Conservation (phyloP, 176 grass and related monocot species). For the Tillandsia leiboldiana region DNA sequence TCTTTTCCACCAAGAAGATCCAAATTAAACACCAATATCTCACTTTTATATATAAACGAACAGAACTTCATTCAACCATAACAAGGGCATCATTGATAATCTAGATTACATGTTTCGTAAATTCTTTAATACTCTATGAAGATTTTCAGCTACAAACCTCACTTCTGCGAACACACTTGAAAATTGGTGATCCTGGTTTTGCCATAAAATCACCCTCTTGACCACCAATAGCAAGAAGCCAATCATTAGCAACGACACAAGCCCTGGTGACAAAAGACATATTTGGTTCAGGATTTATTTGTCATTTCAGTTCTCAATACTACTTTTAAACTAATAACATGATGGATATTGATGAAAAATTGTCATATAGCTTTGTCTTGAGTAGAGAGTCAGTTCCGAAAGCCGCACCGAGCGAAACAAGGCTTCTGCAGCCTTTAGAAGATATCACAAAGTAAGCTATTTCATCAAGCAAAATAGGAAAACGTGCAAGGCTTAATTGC, state of each 20-base stretch:
- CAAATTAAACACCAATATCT: neutral
- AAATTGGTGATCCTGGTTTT: conserved; percentile 95
- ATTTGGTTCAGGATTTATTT: conserved; percentile 1
- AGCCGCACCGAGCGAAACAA: no score
- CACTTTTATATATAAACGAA: neutral
- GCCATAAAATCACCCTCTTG: conserved; percentile 99
- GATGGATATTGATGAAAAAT: neutral
- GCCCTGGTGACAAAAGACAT: conserved; percentile 41
- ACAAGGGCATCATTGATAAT: neutral
- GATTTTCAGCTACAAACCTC: conserved; percentile 46
- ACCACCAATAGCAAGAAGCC: conserved; percentile 82
- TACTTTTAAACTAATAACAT: neutral
- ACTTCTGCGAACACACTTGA: conserved; percentile 90
- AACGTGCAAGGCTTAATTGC: no score
- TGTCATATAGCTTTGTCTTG: neutral
- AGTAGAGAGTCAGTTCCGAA: no score
- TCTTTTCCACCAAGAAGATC: neutral
- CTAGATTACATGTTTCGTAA: neutral
- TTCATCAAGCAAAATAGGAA: no score
- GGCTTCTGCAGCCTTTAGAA: no score
- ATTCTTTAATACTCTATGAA: neutral
- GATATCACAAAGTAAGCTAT: no score
- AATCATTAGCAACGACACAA: conserved; percentile 92
- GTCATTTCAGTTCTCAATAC: conserved; percentile 7
- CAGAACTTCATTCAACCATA: neutral